A percentile compares a stretch with the other conserved stretches of the same genome.
These are phyloP conservation scores for Gastrolobium bilobum DNA, from an alignment of 306 rosid species.

Conservation along the genomic window DNA sequence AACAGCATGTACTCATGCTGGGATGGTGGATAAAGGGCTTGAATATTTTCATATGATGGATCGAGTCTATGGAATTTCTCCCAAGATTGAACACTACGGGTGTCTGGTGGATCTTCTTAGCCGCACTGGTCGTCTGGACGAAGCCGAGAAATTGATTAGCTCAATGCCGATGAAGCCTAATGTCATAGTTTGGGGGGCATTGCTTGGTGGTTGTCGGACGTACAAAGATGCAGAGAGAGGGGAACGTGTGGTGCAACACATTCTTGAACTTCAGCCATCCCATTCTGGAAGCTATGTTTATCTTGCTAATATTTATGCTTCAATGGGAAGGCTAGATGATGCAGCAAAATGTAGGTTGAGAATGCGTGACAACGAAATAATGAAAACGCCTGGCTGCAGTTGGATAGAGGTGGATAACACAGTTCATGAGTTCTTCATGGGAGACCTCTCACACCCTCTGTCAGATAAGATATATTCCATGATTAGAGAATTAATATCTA, in stretches of 20 bases:
- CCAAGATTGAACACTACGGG: no score
- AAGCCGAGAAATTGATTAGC: slow-evolving; percentile 28
- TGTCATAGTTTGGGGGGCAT: no score
- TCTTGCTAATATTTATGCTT: slow-evolving; percentile 32
- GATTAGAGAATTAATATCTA: slow-evolving; percentile 15
- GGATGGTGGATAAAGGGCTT: background rate
- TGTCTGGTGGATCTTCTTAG: slow-evolving; percentile 16
- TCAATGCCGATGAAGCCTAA: background rate
- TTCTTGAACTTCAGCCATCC: slow-evolving; percentile 33
- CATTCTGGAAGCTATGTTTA: slow-evolving; percentile 35
- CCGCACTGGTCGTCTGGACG: background rate
- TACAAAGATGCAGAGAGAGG: slow-evolving; percentile 28
- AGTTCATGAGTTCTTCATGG: slow-evolving; percentile 46
- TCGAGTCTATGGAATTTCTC: slow-evolving; percentile 30
- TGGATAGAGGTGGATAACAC: slow-evolving; percentile 37
- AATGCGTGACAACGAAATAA: background rate
- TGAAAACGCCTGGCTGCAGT: slow-evolving; percentile 28
- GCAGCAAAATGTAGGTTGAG: no score
- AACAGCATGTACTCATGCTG: no score
- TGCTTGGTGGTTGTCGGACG: background rate
- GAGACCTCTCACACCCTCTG: slow-evolving; percentile 26
- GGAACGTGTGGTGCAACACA: background rate
- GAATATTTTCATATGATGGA: slow-evolving; percentile 29
- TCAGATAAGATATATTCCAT: slow-evolving; percentile 24
- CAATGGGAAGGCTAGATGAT: slow-evolving; percentile 1